A percentile compares a stretch with the other conserved stretches of the same genome.
These are phyloP conservation scores for Chrysosphaeria jannelii DNA, from an alignment of 2,329 filamentous ascomycete species.

Conservation along the genomic window DNA sequence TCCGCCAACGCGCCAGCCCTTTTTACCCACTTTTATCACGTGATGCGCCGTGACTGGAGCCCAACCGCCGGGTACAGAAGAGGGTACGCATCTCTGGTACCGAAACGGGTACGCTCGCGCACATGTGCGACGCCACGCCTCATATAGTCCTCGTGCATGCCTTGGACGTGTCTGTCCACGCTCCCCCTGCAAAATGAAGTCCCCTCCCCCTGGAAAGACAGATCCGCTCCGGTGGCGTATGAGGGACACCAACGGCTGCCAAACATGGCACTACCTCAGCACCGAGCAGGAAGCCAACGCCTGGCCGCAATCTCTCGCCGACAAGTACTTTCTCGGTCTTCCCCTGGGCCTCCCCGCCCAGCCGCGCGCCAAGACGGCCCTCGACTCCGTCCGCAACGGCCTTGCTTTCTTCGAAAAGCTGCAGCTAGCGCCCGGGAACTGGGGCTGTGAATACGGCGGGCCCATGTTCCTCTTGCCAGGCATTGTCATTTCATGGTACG, in stretches of 20 bases:
- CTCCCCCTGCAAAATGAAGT: too few relatives aligned
- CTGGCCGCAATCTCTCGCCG: constrained; percentile 72
- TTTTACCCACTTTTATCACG: too few relatives aligned
- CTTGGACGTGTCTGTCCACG: too few relatives aligned
- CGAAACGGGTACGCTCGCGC: too few relatives aligned
- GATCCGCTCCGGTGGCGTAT: constrained; percentile 66
- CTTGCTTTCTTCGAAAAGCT: constrained; percentile 70
- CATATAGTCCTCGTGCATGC: too few relatives aligned
- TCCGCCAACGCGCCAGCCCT: too few relatives aligned
- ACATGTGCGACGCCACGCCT: too few relatives aligned
- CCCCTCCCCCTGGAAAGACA: constrained; percentile 22
- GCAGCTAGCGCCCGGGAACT: constrained; percentile 69
- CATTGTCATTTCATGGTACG: constrained; percentile 60
- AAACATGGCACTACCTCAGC: constrained; percentile 81
- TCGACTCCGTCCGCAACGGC: constrained; percentile 56
- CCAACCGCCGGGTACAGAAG: too few relatives aligned
- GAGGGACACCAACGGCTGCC: constrained; percentile 50
- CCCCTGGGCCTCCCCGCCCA: constrained; percentile 48
- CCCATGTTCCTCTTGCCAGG: constrained; percentile 88
- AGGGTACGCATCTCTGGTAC: too few relatives aligned
- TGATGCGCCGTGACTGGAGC: too few relatives aligned
- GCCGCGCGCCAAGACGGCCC: constrained; percentile 35
- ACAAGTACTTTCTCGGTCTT: constrained; percentile 65
- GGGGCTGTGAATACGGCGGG: constrained; percentile 92
- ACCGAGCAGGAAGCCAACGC: constrained; percentile 36